Base-by-base conservation (phyloP, 2,329 filamentous ascomycete species). In the Hymenoscyphus fructigenus region DNA sequence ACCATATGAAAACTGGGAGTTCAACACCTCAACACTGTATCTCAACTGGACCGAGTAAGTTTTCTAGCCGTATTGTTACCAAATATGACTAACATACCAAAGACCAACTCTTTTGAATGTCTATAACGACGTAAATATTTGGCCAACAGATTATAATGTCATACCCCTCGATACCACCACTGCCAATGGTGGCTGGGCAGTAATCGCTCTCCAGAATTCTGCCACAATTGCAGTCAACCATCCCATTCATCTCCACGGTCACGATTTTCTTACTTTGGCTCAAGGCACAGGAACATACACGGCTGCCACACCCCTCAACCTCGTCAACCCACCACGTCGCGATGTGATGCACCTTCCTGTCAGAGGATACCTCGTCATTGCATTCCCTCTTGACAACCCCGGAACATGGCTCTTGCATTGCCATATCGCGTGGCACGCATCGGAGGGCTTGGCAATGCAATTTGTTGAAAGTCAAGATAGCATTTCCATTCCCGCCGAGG, bases 181-280 rank as follows among this genome's bases (percentile, higher is more conserved):
- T 3, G 28, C 28, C 28, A 29, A 29, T 29, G 28, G 28, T 29
- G 28, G 28, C 28, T 29, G 28, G 28, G 41, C 41, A 47, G 14
- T 14, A 2, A 47, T 14, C 41, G 14, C 41, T 20, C 14, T 47
- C n/a, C 41, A 20, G 14, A 47, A 47, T 14, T 47, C 41, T 47
- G 14, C n/a, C 41, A 47, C 14, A 47, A 14, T 20, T 20, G 41
- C 79, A 85, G 47, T 70, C 5, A 59, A 15, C 87, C n/a, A 85
- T 88, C 75, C 88, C 91, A 29, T 29, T 29, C 28, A 29, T 29
- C 28, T 29, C 5, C 28, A 29, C 28, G 28, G 28, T 29, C 28
- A 29, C 28, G 28, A 29, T 78, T 88, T 91, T 78, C 88, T 85
- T 72, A 77, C 91, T 55, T 80, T 92, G 1, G 79, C 84, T 32